phyloP scores from a whole-genome alignment of 805 yeast species.

The Maudiozyma saulgeensis region DNA sequence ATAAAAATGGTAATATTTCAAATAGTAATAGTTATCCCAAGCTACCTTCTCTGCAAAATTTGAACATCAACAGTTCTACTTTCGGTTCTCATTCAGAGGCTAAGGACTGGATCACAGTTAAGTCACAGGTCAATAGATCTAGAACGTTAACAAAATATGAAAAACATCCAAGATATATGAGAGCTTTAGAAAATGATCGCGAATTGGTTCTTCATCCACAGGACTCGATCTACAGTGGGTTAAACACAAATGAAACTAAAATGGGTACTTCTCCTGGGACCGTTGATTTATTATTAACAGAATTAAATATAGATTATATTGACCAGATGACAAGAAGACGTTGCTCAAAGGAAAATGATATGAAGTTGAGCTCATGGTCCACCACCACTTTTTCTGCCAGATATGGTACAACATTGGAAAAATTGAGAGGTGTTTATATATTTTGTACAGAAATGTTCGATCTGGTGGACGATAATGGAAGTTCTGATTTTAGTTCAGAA shows the following conservation, averaged over 20 bases:
- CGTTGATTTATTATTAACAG: slow-evolving; percentile 25
- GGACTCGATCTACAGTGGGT: slow-evolving; percentile 32
- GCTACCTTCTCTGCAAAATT: slow-evolving; percentile 22
- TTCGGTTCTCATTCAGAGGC: slow-evolving; percentile 36
- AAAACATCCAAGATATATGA: slow-evolving; percentile 56
- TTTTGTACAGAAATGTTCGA: slow-evolving; percentile 53
- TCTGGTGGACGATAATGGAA: slow-evolving; percentile 33
- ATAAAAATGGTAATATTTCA: background rate
- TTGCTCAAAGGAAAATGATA: slow-evolving; percentile 31
- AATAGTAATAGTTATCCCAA: slow-evolving; percentile 11
- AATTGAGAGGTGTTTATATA: slow-evolving; percentile 53
- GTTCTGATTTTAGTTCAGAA: slow-evolving; percentile 29
- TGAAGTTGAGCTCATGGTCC: slow-evolving; percentile 48
- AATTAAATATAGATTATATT: slow-evolving; percentile 32
- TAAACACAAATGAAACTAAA: slow-evolving; percentile 41
- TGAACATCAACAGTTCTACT: slow-evolving; percentile 12
- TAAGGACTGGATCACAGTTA: slow-evolving; percentile 43
- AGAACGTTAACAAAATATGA: slow-evolving; percentile 61
- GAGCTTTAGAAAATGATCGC: slow-evolving; percentile 51
- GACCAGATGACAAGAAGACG: slow-evolving; percentile 35
- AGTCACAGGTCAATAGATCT: slow-evolving; percentile 60
- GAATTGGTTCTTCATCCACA: slow-evolving; percentile 58
- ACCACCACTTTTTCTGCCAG: slow-evolving; percentile 43
- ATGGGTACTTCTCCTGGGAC: slow-evolving; percentile 24
- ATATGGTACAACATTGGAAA: slow-evolving; percentile 46